phyloP scores from a whole-genome alignment of 2,329 filamentous ascomycete species.

The Trichoderma asperellum region DNA sequence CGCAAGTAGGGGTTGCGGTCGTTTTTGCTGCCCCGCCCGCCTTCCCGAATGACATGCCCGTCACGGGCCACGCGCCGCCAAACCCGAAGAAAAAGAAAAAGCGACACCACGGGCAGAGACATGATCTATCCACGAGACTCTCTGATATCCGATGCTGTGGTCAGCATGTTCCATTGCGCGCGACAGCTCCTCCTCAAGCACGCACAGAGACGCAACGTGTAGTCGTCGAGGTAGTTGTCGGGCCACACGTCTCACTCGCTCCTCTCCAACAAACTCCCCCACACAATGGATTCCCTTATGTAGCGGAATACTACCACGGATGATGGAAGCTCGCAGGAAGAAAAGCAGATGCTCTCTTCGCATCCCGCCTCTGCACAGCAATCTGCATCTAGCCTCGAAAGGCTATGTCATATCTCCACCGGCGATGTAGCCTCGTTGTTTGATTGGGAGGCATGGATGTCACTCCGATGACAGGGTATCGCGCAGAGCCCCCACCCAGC shows the following conservation, averaged over 20 bases:
- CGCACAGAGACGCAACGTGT: background rate
- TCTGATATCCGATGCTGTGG: constrained; percentile 15
- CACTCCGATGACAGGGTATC: constrained; percentile 27
- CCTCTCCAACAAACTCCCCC: background rate
- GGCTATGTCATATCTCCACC: constrained; percentile 29
- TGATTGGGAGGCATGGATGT: constrained; percentile 27
- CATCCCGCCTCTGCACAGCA: constrained; percentile 6
- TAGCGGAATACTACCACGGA: background rate
- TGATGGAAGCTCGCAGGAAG: background rate
- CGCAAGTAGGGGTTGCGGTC: constrained; percentile 4
- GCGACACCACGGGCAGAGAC: background rate
- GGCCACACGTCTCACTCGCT: background rate
- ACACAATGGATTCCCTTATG: background rate
- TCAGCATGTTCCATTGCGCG: constrained; percentile 11
- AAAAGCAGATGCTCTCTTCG: background rate
- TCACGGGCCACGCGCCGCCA: constrained; percentile 28
- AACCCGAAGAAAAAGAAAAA: background rate
- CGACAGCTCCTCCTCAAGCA: background rate
- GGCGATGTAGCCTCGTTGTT: background rate
- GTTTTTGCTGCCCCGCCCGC: constrained; percentile 24
- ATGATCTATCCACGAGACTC: constrained; percentile 28
- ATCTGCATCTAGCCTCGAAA: constrained; percentile 24
- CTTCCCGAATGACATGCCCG: constrained; percentile 30
- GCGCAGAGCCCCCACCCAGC: constrained; percentile 7
- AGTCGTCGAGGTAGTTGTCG: background rate